Percentiles rank a stretch among this genome's conserved stretches.
phyloP scores from a whole-genome alignment of 306 rosid genomes.

The Quercus parvula region DNA sequence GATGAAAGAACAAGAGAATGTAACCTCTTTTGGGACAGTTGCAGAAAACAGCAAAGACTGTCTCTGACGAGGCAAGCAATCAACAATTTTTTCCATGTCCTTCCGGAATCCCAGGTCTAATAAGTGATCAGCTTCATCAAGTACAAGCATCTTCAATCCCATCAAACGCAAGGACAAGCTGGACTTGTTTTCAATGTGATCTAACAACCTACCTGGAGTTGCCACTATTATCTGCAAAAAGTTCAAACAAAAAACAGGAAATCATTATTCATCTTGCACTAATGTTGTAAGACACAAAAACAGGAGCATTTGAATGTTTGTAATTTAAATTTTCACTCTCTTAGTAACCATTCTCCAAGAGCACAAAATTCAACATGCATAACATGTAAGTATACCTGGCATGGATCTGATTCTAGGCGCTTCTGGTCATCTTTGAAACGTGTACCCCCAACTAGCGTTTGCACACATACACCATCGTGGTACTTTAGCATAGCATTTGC shows the following conservation, averaged over 20 bases:
- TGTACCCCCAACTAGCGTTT: constrained; percentile 85
- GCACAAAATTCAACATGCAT: constrained; percentile 15
- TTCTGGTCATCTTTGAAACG: constrained; percentile 84
- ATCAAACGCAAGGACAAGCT: constrained; percentile 77
- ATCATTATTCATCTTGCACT: constrained; percentile 7
- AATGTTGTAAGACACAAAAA: constrained; percentile 8
- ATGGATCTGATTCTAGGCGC: constrained; percentile 80
- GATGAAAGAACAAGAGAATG: constrained; percentile 2
- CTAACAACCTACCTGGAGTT: constrained; percentile 94
- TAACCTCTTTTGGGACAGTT: constrained; percentile 91
- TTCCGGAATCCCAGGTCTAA: constrained; percentile 90
- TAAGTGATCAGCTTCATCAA: constrained; percentile 91
- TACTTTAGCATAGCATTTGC: constrained; percentile 70
- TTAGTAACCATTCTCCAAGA: constrained; percentile 1
- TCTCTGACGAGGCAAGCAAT: constrained; percentile 87
- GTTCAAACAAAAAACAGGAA: constrained; percentile 4
- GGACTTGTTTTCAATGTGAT: constrained; percentile 82
- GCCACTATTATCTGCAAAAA: constrained; percentile 82
- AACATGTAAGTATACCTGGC: constrained; percentile 58
- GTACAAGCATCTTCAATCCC: constrained; percentile 85
- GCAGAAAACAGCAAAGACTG: constrained; percentile 86
- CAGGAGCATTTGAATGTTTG: not conserved
- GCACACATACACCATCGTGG: constrained; percentile 79
- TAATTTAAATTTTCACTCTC: not conserved
- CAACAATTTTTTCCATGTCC: constrained; percentile 86